phyloP scores from a whole-genome alignment of 371 early-diverging fungal species.

The Sporodiniella umbellata region DNA sequence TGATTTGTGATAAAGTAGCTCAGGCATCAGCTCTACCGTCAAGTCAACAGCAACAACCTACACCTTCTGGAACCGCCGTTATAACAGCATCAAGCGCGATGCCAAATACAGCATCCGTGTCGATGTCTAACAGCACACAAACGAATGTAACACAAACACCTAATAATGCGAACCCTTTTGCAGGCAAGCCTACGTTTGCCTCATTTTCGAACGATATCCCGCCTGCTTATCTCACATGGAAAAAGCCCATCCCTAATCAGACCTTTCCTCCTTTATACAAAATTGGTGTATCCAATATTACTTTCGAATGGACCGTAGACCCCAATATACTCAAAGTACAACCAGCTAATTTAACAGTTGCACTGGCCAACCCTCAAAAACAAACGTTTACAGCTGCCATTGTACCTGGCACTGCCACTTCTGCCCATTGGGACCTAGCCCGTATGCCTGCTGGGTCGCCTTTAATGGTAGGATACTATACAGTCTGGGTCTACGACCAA shows the following conservation, averaged over 20 bases:
- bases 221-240: conserved; percentile 47
- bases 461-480: conserved; percentile 47
- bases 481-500: conserved; percentile 45
- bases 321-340: conserved; percentile 35
- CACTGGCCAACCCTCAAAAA: conserved; percentile 42
- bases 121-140: conserved; percentile 19
- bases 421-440: conserved; percentile 43
- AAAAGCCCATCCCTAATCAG: conserved; percentile 45
- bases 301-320: conserved; percentile 44
- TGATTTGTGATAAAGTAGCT: not conserved
- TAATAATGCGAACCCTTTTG: conserved; percentile 30
- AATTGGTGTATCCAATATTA: conserved; percentile 40
- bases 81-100: conserved; percentile 10
- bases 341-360: conserved; percentile 39
- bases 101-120: conserved; percentile 8
- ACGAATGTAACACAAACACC: conserved; percentile 28
- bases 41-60: conserved; percentile 9
- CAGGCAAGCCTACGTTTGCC: conserved; percentile 37
- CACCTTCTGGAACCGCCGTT: conserved; percentile 6
- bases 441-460: conserved; percentile 27
- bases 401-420: conserved; percentile 41
- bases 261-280: conserved; percentile 43
- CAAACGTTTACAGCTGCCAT: conserved; percentile 37
- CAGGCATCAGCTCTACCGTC: not conserved
- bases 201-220: conserved; percentile 36